Evolutionary conservation across 116 monocot genomes (phyloP), one percentile per base, ranked within the genome.

Genomic region (Phalaenopsis hybrid): DNA sequence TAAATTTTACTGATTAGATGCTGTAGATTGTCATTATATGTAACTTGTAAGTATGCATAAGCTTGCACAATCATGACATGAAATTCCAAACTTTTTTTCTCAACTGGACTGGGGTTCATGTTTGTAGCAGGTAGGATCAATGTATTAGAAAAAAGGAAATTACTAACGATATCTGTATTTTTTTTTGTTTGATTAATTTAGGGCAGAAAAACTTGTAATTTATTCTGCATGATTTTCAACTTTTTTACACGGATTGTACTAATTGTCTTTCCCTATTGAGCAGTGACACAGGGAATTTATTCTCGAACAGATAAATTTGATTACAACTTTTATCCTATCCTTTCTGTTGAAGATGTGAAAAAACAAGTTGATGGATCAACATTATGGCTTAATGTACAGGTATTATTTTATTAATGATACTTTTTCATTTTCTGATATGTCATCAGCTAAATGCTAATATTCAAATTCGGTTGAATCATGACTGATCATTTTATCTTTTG

Each of bases 331-430:
- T 81, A 33, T 23, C 1, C 55, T 10, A 87, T 90, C 25, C 65
- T 89, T 69, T 2, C 81, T 44, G 87, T 91, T 68, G 86, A 79
- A 46, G 77, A 85, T 78, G 78, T 90, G 45, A 57, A 16, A 11
- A 4, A 20, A 16, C 82, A 79, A 78, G 7, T 73, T 25, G 79
- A 81, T 1, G 18, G 57, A 65, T 45, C 85, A 52, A 3, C 74
- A 81, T 17, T 89, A 79, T 91, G 91, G 91, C 79, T 91, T 77
- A 91, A 91, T 79, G 70, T 89, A 69, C 83, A 91, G 91, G 91
- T 92, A 83, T 9, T 74, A 6, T 45, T 52, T 44, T 73, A 20
- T 15, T 1, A 75, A 20, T 77, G 25, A 13, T 49, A 28, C 11
- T 23, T 77, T 18, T 48, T 23, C 21, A 77, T 77, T 12, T 77